Conservation (phyloP, 257 asterid species). For the Marsdenia floribunda region DNA sequence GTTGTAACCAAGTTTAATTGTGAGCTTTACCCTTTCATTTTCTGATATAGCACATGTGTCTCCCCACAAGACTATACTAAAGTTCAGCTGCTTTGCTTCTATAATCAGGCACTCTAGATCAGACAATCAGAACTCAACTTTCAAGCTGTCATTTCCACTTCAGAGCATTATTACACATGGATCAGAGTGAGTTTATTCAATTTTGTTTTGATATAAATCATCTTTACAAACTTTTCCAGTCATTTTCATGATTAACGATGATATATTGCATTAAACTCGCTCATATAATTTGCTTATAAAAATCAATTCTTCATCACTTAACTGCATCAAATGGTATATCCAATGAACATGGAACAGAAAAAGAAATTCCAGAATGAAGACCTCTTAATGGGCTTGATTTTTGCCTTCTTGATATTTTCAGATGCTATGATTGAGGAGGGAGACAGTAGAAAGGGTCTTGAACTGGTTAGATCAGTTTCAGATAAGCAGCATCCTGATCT, state of each 20-base stretch:
- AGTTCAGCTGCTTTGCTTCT: not conserved
- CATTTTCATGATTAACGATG: not conserved
- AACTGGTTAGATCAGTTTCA: slow-evolving; percentile 72
- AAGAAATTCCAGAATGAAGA: slow-evolving; percentile 1
- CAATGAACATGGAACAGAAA: not conserved
- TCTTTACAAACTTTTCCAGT: not conserved
- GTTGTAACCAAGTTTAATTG: not conserved
- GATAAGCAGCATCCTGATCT: slow-evolving; percentile 95
- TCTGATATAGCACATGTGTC: not conserved
- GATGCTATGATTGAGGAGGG: slow-evolving; percentile 76
- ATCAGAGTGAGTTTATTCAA: slow-evolving; percentile 46
- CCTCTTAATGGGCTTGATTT: slow-evolving; percentile 27
- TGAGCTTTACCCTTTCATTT: not conserved
- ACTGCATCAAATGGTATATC: not conserved
- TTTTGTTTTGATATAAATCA: slow-evolving; percentile 8
- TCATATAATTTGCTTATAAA: not conserved
- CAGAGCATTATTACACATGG: slow-evolving; percentile 42
- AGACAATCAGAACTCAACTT: slow-evolving; percentile 16
- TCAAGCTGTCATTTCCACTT: slow-evolving; percentile 11
- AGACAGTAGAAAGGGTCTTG: slow-evolving; percentile 60
- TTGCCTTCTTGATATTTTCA: slow-evolving; percentile 57
- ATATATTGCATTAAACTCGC: not conserved
- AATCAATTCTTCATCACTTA: not conserved
- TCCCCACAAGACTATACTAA: not conserved
- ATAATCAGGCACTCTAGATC: slow-evolving; percentile 23